Conservation (phyloP, 345 rosid genomes). For the Gossypioides kirkii region DNA sequence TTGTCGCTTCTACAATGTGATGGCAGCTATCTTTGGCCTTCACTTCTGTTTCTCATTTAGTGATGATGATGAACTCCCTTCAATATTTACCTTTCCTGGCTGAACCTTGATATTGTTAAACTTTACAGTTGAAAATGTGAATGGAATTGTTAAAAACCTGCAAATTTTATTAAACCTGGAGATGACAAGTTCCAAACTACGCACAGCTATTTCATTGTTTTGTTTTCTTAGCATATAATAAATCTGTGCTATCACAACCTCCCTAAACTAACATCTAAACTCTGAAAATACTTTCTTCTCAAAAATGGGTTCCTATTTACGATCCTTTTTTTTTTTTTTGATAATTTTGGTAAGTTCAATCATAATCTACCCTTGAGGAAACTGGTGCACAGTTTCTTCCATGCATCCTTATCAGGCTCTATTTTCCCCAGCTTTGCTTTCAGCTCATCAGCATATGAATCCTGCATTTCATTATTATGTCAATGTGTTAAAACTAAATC, state of each 20-base stretch:
- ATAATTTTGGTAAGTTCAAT: background rate
- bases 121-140: background rate
- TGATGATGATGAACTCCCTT: slow-evolving; percentile 13
- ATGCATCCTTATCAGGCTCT: slow-evolving; percentile 48
- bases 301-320: background rate
- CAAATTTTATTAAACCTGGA: background rate
- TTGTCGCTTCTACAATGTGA: slow-evolving; percentile 8
- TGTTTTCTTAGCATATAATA: background rate
- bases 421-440: slow-evolving; percentile 35
- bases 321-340: background rate
- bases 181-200: background rate
- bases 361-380: slow-evolving; percentile 50
- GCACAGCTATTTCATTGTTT: background rate
- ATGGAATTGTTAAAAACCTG: background rate
- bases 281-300: background rate
- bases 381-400: slow-evolving; percentile 47
- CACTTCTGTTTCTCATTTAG: background rate
- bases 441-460: slow-evolving; percentile 34
- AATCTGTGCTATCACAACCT: background rate
- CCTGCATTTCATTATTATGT: slow-evolving; percentile 22
- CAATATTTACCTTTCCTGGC: background rate
- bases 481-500: background rate
- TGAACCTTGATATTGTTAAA: background rate
- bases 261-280: background rate
- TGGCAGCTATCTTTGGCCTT: slow-evolving; percentile 10